phyloP scores from a whole-genome alignment of 2,329 filamentous ascomycete genomes.

The Talaromyces sp. region DNA sequence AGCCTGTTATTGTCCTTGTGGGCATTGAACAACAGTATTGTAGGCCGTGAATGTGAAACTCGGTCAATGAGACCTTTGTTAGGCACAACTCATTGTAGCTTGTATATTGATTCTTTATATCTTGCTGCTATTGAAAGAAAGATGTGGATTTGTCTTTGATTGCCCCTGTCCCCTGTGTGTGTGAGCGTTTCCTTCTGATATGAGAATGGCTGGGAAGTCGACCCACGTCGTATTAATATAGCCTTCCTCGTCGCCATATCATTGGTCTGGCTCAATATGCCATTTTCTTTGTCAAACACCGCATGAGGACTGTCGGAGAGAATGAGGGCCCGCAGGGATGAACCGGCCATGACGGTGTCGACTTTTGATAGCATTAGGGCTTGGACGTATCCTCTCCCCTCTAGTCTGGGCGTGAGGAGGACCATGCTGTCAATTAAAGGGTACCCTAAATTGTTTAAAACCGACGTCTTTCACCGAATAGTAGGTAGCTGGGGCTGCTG shows the following conservation, averaged over 20 bases:
- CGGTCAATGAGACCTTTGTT: not conserved
- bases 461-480: not conserved
- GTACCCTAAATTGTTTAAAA: not conserved
- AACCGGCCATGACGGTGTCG: not conserved
- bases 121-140: not conserved
- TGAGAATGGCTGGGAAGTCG: not conserved
- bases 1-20: not conserved
- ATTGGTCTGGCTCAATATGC: not conserved
- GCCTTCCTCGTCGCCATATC: not conserved
- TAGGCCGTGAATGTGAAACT: not conserved
- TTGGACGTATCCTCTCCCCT: not conserved
- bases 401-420: not conserved
- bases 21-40: not conserved
- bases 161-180: too few relatives aligned
- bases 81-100: not conserved
- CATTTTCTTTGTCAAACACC: not conserved
- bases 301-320: not conserved
- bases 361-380: not conserved
- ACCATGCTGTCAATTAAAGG: not conserved
- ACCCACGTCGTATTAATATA: not conserved
- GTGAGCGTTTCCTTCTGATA: not conserved
- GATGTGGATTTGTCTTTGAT: not conserved
- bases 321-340: not conserved
- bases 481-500: not conserved
- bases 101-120: not conserved